Base-by-base conservation (phyloP, 2,329 filamentous ascomycete genomes). In the Amesomyces nigricolor region DNA sequence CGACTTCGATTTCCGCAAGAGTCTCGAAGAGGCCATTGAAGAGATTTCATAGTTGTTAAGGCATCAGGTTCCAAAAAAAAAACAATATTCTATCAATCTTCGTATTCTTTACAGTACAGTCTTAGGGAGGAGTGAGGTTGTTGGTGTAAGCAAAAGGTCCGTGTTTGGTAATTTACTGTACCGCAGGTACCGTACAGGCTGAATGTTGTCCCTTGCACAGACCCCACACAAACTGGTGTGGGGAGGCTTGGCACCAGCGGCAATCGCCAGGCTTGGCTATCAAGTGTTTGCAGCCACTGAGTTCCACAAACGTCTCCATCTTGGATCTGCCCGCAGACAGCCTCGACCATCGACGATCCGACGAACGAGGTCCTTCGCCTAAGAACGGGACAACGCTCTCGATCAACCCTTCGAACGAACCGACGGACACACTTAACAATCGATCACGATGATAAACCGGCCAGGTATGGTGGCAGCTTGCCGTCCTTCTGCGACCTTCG, bases 391-490 rank as follows among this genome's bases (percentile, higher is more conserved):
- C 37, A 44, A 47, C 32, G 32, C 32, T 35, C 17, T 7, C 51
- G 39, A 47, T n/a, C 38, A 4, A 19, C 5, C 13, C 11, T 26
- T 37, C 47, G 1, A 19, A 17, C 44, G 30, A 52, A 38, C 50
- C 29, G 50, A 17, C 47, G 32, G 46, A 47, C 13, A 22, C 17
- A 14, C 44, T 14, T 1, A n/a, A 11, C n/a, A 19, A 26, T 13
- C 22, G 35, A 62, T 60, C 47, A 43, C 67, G 70, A 75, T 70
- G 67, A 82, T 82, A 79, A 82, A 82, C 70, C 76, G 79, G 75
- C 75, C 78, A 81, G 79, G 79, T 82, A 82, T 70, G 74, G 67
- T 66, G 62, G 63, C 67, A 50, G 50, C 46, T 58, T 51, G 58
- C 59, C 22, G 54, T 61, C 59, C 50, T 55, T 58, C 51, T 51